phyloP scores from a whole-genome alignment of 768 basidiomycete species.

The Leccinum uliginosum region DNA sequence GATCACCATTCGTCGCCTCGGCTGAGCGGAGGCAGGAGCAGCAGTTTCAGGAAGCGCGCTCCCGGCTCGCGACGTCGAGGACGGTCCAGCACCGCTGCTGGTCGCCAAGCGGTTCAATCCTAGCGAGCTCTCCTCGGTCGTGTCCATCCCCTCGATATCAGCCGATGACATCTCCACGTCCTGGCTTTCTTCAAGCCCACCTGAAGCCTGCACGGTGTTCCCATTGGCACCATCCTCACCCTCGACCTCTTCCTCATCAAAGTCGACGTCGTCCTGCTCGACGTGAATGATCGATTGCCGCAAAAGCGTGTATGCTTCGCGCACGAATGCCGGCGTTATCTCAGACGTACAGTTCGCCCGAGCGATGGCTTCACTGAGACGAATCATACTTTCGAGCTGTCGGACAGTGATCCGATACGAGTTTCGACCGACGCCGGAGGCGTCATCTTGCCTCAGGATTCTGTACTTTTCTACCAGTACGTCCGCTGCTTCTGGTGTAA shows the following conservation, averaged over 20 bases:
- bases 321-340: constrained; percentile 92
- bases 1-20: constrained; percentile 81
- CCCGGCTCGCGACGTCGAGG: constrained; percentile 30
- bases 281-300: constrained; percentile 99
- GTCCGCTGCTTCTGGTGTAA: constrained; percentile 89
- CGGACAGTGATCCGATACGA: constrained; percentile 98
- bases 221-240: constrained; percentile 45
- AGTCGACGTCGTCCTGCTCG: constrained; percentile 97
- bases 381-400: constrained; percentile 98
- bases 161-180: constrained; percentile 63
- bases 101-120: constrained; percentile 35
- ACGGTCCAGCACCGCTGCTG: constrained; percentile 29
- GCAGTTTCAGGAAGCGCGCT: constrained; percentile 29
- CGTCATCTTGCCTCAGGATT: constrained; percentile 86
- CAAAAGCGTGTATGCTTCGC: constrained; percentile 91
- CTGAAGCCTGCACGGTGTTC: constrained; percentile 32
- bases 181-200: constrained; percentile 46
- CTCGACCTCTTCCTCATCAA: constrained; percentile 84
- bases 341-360: constrained; percentile 95
- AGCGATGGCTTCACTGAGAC: constrained; percentile 94
- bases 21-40: constrained; percentile 37
- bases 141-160: constrained; percentile 51
- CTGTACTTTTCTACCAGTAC: constrained; percentile 95
- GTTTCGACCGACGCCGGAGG: constrained; percentile 80
- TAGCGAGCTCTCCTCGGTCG: constrained; percentile 47